phyloP scores from a whole-genome alignment of 2,329 filamentous ascomycete genomes.

The Fusarium tjaetaba region DNA sequence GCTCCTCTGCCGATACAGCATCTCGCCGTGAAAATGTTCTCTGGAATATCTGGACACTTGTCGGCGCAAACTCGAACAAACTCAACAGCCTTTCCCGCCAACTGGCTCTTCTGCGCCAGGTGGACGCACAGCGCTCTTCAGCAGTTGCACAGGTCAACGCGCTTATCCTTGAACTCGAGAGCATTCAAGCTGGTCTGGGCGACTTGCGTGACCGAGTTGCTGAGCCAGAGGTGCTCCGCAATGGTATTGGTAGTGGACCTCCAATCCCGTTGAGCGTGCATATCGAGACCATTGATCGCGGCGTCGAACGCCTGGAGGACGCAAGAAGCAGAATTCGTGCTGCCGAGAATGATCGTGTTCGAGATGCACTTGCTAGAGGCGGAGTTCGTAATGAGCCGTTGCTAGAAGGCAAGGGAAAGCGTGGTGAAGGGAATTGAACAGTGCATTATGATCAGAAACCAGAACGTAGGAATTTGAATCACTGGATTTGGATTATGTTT shows the following conservation, averaged over 20 bases:
- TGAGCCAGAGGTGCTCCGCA: constrained; percentile 68
- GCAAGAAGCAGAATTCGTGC: constrained; percentile 68
- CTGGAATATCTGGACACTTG: constrained; percentile 75
- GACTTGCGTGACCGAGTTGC: constrained; percentile 77
- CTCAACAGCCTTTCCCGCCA: constrained; percentile 71
- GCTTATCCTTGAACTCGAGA: constrained; percentile 77
- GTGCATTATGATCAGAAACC: background rate
- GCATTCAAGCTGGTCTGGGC: constrained; percentile 75
- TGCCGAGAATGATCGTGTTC: constrained; percentile 67
- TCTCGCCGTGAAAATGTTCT: constrained; percentile 73
- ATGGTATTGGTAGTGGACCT: constrained; percentile 45
- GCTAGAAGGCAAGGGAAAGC: constrained; percentile 50
- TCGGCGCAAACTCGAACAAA: constrained; percentile 73
- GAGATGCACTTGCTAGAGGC: constrained; percentile 60
- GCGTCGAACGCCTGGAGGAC: constrained; percentile 75
- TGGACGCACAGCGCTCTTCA: constrained; percentile 71
- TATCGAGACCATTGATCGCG: constrained; percentile 77
- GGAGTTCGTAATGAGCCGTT: constrained; percentile 52
- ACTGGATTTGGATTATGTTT: constrained; percentile 1
- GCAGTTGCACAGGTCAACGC: constrained; percentile 75
- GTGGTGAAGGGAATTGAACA: background rate
- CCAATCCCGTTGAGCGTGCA: constrained; percentile 75
- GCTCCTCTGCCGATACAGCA: constrained; percentile 68
- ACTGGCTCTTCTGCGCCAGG: constrained; percentile 70
- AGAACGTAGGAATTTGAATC: background rate